Conservation (phyloP, 2,329 filamentous ascomycete species). For the Diatrype stigma region DNA sequence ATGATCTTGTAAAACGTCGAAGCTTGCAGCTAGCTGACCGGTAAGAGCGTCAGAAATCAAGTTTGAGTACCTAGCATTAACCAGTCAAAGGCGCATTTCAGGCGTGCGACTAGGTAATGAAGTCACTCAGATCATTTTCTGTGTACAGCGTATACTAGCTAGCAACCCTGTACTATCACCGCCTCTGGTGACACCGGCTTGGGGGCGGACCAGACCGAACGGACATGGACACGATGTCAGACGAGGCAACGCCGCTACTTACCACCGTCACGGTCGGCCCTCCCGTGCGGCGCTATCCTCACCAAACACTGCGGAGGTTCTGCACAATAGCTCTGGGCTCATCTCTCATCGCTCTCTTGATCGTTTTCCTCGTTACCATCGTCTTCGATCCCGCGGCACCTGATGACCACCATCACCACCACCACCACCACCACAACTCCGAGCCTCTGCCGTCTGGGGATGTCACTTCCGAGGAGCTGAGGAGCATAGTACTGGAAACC, state of each 20-base stretch:
- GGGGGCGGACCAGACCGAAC: conserved; percentile 7
- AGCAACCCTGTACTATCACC: not conserved
- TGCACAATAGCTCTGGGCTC: conserved; percentile 60
- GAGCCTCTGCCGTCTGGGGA: conserved; percentile 26
- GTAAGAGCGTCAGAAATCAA: no score
- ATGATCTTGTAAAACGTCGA: no score
- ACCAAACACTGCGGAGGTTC: conserved; percentile 59
- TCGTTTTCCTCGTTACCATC: conserved; percentile 41
- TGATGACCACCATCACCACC: conserved; percentile 22
- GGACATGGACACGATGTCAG: conserved; percentile 31
- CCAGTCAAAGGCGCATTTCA: no score
- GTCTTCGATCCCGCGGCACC: conserved; percentile 24
- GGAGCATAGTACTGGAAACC: conserved; percentile 53
- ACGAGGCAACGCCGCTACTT: conserved; percentile 65
- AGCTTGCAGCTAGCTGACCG: no score
- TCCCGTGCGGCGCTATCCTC: conserved; percentile 51
- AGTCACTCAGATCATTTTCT: no score
- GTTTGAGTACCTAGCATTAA: no score
- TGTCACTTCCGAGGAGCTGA: conserved; percentile 47
- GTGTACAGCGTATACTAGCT: no score
- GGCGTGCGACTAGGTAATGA: no score
- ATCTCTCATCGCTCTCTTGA: conserved; percentile 46
- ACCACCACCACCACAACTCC: conserved; percentile 29
- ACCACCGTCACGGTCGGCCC: conserved; percentile 55
- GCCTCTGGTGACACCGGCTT: conserved; percentile 3